Evolutionary conservation across 768 basidiomycete genomes (phyloP).

Genomic region (Galerina sulciceps): DNA sequence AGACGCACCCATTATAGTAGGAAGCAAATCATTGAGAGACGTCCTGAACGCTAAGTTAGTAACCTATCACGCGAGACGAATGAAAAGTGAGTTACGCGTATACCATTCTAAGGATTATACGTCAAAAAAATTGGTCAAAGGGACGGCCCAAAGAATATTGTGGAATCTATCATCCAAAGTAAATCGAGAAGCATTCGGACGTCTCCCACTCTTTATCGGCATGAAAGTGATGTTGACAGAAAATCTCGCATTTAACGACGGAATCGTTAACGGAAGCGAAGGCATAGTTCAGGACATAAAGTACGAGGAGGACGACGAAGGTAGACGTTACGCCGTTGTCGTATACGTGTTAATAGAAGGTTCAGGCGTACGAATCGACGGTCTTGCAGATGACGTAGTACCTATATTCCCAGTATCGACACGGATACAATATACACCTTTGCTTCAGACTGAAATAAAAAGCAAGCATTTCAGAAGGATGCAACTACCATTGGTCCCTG

Average conservation of each 20-base stretch:
- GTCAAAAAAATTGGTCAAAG: not conserved
- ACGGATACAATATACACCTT: not conserved
- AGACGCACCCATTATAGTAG: slow-evolving; percentile 6
- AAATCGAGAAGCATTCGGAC: not conserved
- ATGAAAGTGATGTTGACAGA: not conserved
- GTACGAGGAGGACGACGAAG: not conserved
- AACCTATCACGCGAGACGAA: not conserved
- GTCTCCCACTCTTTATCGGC: not conserved
- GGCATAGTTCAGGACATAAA: not conserved
- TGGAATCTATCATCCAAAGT: not conserved
- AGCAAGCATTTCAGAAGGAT: not conserved
- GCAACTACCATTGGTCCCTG: not conserved
- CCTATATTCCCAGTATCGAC: not conserved
- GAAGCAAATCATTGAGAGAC: slow-evolving; percentile 2
- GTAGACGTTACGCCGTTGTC: not conserved
- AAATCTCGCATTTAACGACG: not conserved
- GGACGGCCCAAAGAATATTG: not conserved
- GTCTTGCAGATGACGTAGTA: not conserved
- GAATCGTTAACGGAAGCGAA: not conserved
- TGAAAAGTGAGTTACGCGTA: not conserved
- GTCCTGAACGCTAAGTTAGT: not conserved
- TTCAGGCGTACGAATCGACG: not conserved
- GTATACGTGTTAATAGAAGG: not conserved
- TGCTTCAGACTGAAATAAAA: not conserved
- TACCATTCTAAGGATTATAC: not conserved